These are phyloP conservation scores for Tetrapisispora taiwanensis DNA, from an alignment of 805 yeast genomes.

Conservation along the genomic window DNA sequence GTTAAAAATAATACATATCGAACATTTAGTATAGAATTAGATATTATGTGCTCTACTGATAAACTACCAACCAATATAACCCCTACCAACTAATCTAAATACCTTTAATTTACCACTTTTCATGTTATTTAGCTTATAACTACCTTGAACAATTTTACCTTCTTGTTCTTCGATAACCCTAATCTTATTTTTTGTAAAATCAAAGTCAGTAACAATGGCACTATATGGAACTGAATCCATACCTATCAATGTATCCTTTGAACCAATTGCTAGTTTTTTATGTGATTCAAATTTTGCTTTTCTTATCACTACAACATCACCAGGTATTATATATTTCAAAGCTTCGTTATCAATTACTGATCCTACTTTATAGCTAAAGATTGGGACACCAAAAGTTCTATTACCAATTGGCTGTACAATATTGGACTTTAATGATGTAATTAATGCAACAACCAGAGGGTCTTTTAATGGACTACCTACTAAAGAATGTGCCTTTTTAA, in stretches of 20 bases:
- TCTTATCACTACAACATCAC: conserved; percentile 72
- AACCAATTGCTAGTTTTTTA: conserved; percentile 33
- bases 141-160: conserved; percentile 47
- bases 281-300: conserved; percentile 67
- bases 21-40: background rate
- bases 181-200: conserved; percentile 58
- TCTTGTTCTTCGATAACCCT: conserved; percentile 51
- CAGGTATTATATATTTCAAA: conserved; percentile 59
- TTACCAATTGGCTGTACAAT: conserved; percentile 50
- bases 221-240: conserved; percentile 38
- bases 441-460: conserved; percentile 29
- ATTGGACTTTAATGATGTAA: conserved; percentile 30
- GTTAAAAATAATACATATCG: background rate
- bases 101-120: conserved; percentile 70
- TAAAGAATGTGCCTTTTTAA: conserved; percentile 34
- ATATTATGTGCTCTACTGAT: too few species aligned
- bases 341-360: conserved; percentile 39
- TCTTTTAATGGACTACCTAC: conserved; percentile 19
- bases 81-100: conserved; percentile 68
- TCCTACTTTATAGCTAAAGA: conserved; percentile 43
- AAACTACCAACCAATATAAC: conserved; percentile 58
- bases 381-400: conserved; percentile 54
- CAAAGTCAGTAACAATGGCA: conserved; percentile 64
- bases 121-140: conserved; percentile 63
- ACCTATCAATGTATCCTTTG: conserved; percentile 55